Conservation (phyloP, 306 rosid genomes). For the Delonix regia region DNA sequence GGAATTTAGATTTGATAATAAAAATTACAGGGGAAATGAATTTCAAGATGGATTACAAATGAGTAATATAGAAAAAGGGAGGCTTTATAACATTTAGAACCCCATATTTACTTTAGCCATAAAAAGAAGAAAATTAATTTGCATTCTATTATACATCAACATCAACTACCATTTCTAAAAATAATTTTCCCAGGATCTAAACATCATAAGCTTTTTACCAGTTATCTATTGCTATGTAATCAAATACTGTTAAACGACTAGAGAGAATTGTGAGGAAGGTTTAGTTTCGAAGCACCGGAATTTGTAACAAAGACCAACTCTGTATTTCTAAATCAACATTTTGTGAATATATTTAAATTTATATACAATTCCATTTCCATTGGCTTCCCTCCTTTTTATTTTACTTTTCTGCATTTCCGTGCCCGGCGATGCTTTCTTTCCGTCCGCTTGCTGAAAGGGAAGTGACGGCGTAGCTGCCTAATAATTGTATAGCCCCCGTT, state of each 20-base stretch:
- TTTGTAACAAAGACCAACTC: neutral
- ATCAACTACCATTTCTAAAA: neutral
- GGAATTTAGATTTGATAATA: conserved; percentile 5
- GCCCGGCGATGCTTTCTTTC: no score
- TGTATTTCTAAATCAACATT: neutral
- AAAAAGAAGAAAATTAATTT: neutral
- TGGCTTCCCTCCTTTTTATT: neutral
- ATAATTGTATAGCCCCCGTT: no score
- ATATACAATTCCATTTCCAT: neutral
- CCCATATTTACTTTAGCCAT: conserved; percentile 2
- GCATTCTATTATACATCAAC: neutral
- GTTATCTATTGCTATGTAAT: neutral
- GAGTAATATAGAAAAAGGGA: conserved; percentile 10
- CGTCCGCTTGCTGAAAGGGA: no score
- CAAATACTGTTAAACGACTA: neutral
- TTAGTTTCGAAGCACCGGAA: neutral
- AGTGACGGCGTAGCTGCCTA: no score
- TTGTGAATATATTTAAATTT: neutral
- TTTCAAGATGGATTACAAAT: neutral
- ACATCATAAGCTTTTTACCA: neutral
- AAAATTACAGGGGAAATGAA: neutral
- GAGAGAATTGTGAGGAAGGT: neutral
- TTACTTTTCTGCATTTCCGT: no score
- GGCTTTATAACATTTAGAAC: conserved; percentile 6
- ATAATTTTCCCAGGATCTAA: neutral